phyloP scores from a whole-genome alignment of 2,329 filamentous ascomycete species.

The Colletotrichum liaoningense region DNA sequence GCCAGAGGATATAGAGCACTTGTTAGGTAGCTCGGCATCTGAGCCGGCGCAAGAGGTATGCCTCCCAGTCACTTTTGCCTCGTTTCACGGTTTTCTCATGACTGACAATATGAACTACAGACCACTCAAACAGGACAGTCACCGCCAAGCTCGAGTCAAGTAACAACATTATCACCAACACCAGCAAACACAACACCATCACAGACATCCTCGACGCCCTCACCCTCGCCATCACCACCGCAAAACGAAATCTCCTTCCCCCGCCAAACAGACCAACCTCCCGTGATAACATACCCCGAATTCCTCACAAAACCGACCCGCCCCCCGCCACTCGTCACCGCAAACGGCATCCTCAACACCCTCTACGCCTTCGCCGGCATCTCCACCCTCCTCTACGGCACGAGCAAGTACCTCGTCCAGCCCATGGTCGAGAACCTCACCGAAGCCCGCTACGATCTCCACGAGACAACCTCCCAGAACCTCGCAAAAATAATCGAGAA shows the following conservation, averaged over 20 bases:
- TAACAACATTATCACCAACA: conserved; percentile 5
- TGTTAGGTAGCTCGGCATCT: conserved; percentile 58
- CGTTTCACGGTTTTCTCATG: neutral
- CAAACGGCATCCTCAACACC: conserved; percentile 67
- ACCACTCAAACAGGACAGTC: neutral
- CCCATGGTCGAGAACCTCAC: conserved; percentile 68
- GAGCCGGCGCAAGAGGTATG: conserved; percentile 13
- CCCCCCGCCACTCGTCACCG: conserved; percentile 72
- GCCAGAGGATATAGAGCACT: conserved; percentile 73
- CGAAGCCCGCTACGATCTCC: conserved; percentile 64
- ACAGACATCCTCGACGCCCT: conserved; percentile 1
- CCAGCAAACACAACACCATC: conserved; percentile 20
- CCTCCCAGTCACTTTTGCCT: neutral
- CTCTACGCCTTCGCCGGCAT: conserved; percentile 68
- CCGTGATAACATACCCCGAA: conserved; percentile 78
- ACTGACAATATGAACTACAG: neutral
- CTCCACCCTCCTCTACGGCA: conserved; percentile 75
- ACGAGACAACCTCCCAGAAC: conserved; percentile 57
- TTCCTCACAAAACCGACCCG: conserved; percentile 69
- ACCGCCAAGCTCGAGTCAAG: neutral
- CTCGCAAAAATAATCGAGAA: conserved; percentile 59
- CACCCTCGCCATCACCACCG: neutral
- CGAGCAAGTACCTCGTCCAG: conserved; percentile 74
- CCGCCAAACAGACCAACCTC: conserved; percentile 56
- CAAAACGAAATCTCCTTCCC: conserved; percentile 26